Evolutionary conservation across 2,329 filamentous ascomycete genomes (phyloP).

Genomic region (Fusarium xyrophilum): DNA sequence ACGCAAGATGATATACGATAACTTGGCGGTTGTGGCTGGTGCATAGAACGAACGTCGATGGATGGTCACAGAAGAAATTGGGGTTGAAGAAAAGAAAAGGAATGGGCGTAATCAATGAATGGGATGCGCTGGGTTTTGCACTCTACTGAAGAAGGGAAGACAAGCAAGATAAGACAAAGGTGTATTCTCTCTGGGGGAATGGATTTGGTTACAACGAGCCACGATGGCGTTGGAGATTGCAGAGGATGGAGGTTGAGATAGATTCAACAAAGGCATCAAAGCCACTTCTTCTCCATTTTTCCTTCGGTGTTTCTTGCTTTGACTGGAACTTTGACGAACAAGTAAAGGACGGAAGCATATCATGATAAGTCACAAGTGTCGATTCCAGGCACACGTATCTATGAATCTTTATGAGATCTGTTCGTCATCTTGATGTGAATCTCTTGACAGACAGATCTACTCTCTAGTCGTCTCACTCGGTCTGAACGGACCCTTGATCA

Average conservation of each 20-base stretch:
- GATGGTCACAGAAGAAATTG: not conserved
- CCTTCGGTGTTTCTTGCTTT: not conserved
- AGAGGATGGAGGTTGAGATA: slow-evolving; percentile 4
- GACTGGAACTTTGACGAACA: not conserved
- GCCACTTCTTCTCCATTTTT: not conserved
- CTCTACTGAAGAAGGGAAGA: not conserved
- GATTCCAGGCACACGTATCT: not conserved
- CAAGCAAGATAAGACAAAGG: slow-evolving; percentile 7
- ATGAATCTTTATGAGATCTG: not conserved
- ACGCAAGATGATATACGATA: slow-evolving; percentile 90
- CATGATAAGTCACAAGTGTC: not conserved
- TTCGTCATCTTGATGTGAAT: not conserved
- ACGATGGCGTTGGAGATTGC: not conserved
- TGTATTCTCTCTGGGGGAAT: slow-evolving; percentile 15
- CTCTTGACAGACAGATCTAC: not conserved
- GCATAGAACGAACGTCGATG: slow-evolving; percentile 49
- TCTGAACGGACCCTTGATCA: not conserved
- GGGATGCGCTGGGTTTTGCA: slow-evolving; percentile 21
- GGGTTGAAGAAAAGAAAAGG: not conserved
- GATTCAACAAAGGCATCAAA: slow-evolving; percentile 1
- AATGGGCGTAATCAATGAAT: slow-evolving; percentile 25
- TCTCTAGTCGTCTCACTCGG: not conserved
- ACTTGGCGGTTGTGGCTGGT: slow-evolving; percentile 86
- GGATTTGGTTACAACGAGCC: slow-evolving; percentile 12
- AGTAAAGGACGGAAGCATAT: not conserved